Evolutionary conservation across 192 early-diverging fungal species (phyloP).

Genomic region (Coemansia aciculifera): DNA sequence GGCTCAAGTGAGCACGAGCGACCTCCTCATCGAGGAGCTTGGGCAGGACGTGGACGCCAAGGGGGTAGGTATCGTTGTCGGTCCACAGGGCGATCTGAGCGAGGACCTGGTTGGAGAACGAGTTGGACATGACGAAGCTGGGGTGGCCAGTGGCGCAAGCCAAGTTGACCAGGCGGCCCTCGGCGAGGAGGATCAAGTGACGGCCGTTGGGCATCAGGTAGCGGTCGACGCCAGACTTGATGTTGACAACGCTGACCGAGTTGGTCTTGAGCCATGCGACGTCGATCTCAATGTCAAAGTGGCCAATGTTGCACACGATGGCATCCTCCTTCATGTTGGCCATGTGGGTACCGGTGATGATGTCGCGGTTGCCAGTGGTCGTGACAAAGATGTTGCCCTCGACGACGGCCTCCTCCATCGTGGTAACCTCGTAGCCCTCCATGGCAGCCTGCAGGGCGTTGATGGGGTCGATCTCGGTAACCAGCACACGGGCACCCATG

Average conservation of each 20-base stretch:
- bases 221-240: constrained; percentile 99
- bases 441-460: constrained; percentile 99
- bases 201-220: constrained; percentile 87
- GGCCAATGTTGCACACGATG: constrained; percentile 99
- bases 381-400: constrained; percentile 99
- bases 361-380: constrained; percentile 98
- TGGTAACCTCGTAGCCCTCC: constrained; percentile 99
- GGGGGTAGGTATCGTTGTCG: constrained; percentile 76
- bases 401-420: constrained; percentile 91
- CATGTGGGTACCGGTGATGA: constrained; percentile 94
- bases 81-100: constrained; percentile 99
- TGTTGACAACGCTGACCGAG: constrained; percentile 82
- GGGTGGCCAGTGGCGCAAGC: constrained; percentile 99
- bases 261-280: constrained; percentile 98
- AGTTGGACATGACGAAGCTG: constrained; percentile 99
- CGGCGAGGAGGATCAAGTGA: constrained; percentile 96
- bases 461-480: constrained; percentile 99
- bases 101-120: constrained; percentile 98
- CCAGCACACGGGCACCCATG: constrained; percentile 97
- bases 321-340: constrained; percentile 94
- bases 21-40: constrained; percentile 99
- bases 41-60: constrained; percentile 98
- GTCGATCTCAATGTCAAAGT: constrained; percentile 99
- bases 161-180: constrained; percentile 99
- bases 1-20: constrained; percentile 88